Base-by-base conservation (phyloP, 2,329 filamentous ascomycete species). In the Penicillium sp. region DNA sequence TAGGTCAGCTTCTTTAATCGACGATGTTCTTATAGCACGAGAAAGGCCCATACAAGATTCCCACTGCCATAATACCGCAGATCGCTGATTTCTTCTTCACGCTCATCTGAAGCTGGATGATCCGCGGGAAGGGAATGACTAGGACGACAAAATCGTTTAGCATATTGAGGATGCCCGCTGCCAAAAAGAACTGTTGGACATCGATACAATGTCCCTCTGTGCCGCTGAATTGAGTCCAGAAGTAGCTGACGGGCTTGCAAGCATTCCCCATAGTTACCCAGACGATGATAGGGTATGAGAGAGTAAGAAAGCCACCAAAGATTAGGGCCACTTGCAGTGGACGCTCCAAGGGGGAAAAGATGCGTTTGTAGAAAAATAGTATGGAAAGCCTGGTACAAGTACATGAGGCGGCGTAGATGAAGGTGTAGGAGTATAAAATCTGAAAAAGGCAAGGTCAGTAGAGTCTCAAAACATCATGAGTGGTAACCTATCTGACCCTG, bases 171-270 rank as follows among this genome's bases (percentile, higher is more conserved):
- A 31, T 41, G 2, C 28, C 39, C n/a, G 30, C 6, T 4, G 39
- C 28, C 16, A 41, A 30, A n/a, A 41, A 41, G 28, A 41, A 41
- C 30, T 31, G 16, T 13, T 19, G 10, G 16, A 31, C 18, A 5
- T 41, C 14, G 28, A 41, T 41, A 16, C 39, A 41, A 10, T 29
- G 37, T 3, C 51, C 54, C 14, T 37, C 30, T 2, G 41, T 22
- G 7, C 37, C 46, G 12, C 25, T 49, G 42, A 52, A 59, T 18
- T 52, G 49, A 2, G 49, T 56, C 57, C 57, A 59, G 41, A 56
- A 58, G 31, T 44, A 50, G 9, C 40, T 28, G 4, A 50, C 8
- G 1, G 57, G 57, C 13, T 31, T 35, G 29, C 57, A 59, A 4
- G 43, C 29, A 14, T 36, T 52, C 3, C 39, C 42, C 48, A 56